Evolutionary conservation across 169 alveolate genomes (phyloP).

Genomic region (Eimeria praecox): DNA sequence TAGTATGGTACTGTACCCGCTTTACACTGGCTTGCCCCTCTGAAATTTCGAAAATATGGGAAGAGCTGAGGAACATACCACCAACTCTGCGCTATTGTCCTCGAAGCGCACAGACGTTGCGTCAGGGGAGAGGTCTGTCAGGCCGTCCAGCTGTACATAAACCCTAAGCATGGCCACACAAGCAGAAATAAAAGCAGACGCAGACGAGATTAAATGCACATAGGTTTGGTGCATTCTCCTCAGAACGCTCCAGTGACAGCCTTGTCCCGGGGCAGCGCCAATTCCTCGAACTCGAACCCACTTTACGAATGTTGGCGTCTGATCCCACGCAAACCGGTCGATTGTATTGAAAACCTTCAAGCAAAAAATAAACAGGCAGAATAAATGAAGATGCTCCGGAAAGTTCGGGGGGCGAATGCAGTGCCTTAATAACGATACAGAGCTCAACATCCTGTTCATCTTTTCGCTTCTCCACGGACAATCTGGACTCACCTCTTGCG

Average conservation of each 20-base stretch:
- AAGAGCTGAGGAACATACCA: constrained; percentile 24
- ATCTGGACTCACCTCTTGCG: constrained; percentile 32
- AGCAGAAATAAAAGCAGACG: neutral
- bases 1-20: neutral
- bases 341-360: constrained; percentile 53
- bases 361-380: neutral
- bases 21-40: neutral
- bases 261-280: neutral
- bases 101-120: constrained; percentile 45
- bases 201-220: neutral
- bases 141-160: constrained; percentile 67
- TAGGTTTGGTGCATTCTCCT: neutral
- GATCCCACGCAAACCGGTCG: constrained; percentile 71
- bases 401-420: neutral
- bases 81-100: constrained; percentile 41
- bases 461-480: neutral
- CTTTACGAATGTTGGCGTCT: constrained; percentile 47
- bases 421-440: neutral
- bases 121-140: constrained; percentile 14
- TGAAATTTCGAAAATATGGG: neutral
- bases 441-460: neutral
- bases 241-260: neutral
- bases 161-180: constrained; percentile 10
- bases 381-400: neutral
- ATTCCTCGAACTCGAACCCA: neutral